Conservation (phyloP, 164 flowering plant genomes). For the Nelumbo lutea region DNA sequence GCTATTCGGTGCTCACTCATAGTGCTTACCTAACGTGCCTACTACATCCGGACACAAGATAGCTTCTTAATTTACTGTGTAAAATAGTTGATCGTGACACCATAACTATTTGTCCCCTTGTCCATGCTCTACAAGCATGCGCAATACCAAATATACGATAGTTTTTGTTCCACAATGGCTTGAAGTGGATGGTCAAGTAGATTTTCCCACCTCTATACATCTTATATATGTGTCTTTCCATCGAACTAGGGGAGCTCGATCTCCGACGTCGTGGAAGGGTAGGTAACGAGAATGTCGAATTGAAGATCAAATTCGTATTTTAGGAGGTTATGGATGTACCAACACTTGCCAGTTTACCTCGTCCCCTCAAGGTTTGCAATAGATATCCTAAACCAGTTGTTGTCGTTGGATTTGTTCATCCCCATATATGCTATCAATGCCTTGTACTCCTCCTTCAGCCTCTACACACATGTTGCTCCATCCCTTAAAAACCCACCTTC, state of each 20-base stretch:
- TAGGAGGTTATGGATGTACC: conserved; percentile 92
- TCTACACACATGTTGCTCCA: conserved; percentile 77
- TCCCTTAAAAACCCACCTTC: conserved; percentile 88
- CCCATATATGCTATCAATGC: conserved; percentile 80
- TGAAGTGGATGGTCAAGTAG: too few relatives aligned
- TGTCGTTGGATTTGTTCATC: conserved; percentile 95
- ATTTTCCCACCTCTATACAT: too few relatives aligned
- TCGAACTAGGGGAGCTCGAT: conserved; percentile 87
- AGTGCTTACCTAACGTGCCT: too few relatives aligned
- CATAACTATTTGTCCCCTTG: conserved; percentile 58
- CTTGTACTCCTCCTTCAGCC: conserved; percentile 93
- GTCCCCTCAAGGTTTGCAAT: conserved; percentile 91
- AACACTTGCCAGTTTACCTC: conserved; percentile 92
- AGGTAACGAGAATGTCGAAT: conserved; percentile 88
- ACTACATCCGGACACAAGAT: too few relatives aligned
- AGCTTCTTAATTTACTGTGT: too few relatives aligned
- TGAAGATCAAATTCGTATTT: conserved; percentile 93
- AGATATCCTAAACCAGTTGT: conserved; percentile 94
- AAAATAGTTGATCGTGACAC: conserved; percentile 36
- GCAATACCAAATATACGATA: too few relatives aligned
- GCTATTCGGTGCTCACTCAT: too few relatives aligned
- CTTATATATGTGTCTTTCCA: conserved; percentile 72
- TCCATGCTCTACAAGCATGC: conserved; percentile 41
- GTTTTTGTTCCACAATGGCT: too few relatives aligned
- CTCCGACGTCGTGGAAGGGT: conserved; percentile 92